Percentiles rank a stretch among this genome's conserved stretches.
These are phyloP conservation scores for Pleoardoris graminearum DNA, from an alignment of 2,329 filamentous ascomycete species.

Conservation along the genomic window DNA sequence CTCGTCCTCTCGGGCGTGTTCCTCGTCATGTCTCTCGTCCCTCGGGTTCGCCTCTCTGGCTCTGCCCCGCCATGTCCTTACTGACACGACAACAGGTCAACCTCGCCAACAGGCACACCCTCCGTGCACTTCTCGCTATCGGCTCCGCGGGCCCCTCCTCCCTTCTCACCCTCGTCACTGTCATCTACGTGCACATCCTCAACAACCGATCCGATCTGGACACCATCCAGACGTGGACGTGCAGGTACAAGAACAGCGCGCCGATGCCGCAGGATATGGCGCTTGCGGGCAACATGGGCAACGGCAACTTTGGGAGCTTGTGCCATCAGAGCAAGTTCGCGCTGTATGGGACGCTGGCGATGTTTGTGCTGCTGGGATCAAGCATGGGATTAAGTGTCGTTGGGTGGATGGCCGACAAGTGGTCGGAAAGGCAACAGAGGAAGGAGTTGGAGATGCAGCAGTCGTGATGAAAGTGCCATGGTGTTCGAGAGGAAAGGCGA, in stretches of 20 bases:
- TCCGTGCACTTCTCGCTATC: slow-evolving; percentile 45
- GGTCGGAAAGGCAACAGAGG: slow-evolving; percentile 33
- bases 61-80: too few species aligned
- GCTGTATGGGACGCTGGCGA: slow-evolving; percentile 48
- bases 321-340: slow-evolving; percentile 52
- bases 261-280: slow-evolving; percentile 27
- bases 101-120: slow-evolving; percentile 39
- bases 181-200: slow-evolving; percentile 47
- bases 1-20: slow-evolving; percentile 46
- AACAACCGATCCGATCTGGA: slow-evolving; percentile 41
- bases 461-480: slow-evolving; percentile 8
- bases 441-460: slow-evolving; percentile 37
- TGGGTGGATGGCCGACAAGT: slow-evolving; percentile 45
- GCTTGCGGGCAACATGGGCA: slow-evolving; percentile 35
- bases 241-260: slow-evolving; percentile 40
- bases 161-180: slow-evolving; percentile 46
- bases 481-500: too few species aligned
- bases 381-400: slow-evolving; percentile 40
- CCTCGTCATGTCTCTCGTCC: slow-evolving; percentile 39
- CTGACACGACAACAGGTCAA: slow-evolving; percentile 40
- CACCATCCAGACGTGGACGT: slow-evolving; percentile 47
- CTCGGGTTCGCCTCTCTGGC: too few species aligned
- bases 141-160: slow-evolving; percentile 42
- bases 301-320: slow-evolving; percentile 43
- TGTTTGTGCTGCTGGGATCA: slow-evolving; percentile 45